Base-by-base conservation (phyloP, 2,329 filamentous ascomycete genomes). In the Penicillium sp. region DNA sequence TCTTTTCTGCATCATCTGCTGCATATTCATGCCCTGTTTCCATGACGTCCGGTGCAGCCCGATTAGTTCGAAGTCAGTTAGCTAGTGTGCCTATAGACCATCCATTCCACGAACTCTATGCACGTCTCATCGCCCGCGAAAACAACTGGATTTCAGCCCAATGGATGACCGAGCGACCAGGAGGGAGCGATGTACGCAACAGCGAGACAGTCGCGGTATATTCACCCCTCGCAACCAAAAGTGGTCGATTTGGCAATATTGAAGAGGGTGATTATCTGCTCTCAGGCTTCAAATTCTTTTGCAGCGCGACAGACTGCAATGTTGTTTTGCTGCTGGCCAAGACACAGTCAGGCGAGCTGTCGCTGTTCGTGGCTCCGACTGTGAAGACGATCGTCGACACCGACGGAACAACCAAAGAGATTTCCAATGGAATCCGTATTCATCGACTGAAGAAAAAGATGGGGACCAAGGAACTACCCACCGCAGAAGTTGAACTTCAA, bases 111-210 rank as follows among this genome's bases (percentile, higher is more conserved):
- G 59, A 59, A 19, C 58, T 61, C 5, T 61, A 61, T 24, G 50
- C 46, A 14, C 50, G 52, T 46, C 54, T 61, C 2, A 57, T 61
- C 22, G 59, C 56, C 31, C 59, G 60, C 8, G 53, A 60, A n/a
- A 54, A 62, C 51, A 56, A 58, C 0, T 91, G 88, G 88, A 91
- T 87, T 0, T 88, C 84, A 42, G 88, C 88, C 0, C 88, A 91
- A 69, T 91, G 89, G 88, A 90, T 91, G 88, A 91, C 88, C 0
- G 88, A 90, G 64, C 79, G 88, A 2, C 79, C 81, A 0, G 88
- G 88, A 1, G 88, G 88, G 0, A 89, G 86, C 60, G 88, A 91
- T 65, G 86, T 90, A 1, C 85, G 84, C 3, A 79, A 82, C 37
- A 89, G 86, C 0, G 88, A 91, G 71, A 90, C 88, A 0, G 72